Base-by-base conservation (phyloP, 768 basidiomycete species). In the Galerina marginata region DNA sequence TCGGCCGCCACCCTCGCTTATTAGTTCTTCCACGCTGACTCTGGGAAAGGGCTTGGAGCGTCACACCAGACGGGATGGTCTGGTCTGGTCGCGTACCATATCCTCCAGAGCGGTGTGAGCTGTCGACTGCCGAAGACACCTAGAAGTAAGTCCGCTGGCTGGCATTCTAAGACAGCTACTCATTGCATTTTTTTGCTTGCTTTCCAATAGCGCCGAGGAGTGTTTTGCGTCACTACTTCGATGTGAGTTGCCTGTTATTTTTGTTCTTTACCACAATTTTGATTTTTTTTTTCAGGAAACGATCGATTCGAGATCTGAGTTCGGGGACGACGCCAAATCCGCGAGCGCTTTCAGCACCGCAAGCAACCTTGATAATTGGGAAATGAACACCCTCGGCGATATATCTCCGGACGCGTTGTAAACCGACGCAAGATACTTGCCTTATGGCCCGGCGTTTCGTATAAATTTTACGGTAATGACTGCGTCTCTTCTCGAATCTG, bases 31-130 rank as follows among this genome's bases (percentile, higher is more conserved):
- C 92, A 98, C 72, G 96, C 88, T 12, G 95, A 99, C 66, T 88
- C 82, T 58, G 97, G 97, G 16, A 85, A 88, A 59, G 97, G 97
- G 16, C 83, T 99, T 11, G 97, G 97, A 42, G 97, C 96, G 2
- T 97, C 95, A 5, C 97, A 99, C 76, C 97, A 99, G 74, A 98
- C 96, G 62, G 97, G 97, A 66, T 99, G 96, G 96, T 93, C 93
- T 23, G 94, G 94, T 45, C 79, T 96, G 16, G 93, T 96, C 52
- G 92, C 93, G 14, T 95, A 90, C 71, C 91, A 93, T 67, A 95
- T 98, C 65, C 76, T 96, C 67, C 95, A 96, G 74, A 94, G 90
- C 61, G 96, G 95, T 10, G 85, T 88, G 29, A 91, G 80, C 58
- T 98, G 95, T 67, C 87, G 97, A 45, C 77, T 99, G 56, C 96